These are phyloP conservation scores for Diaporthe ilicicola DNA, from an alignment of 2,329 filamentous ascomycete species.

Conservation along the genomic window DNA sequence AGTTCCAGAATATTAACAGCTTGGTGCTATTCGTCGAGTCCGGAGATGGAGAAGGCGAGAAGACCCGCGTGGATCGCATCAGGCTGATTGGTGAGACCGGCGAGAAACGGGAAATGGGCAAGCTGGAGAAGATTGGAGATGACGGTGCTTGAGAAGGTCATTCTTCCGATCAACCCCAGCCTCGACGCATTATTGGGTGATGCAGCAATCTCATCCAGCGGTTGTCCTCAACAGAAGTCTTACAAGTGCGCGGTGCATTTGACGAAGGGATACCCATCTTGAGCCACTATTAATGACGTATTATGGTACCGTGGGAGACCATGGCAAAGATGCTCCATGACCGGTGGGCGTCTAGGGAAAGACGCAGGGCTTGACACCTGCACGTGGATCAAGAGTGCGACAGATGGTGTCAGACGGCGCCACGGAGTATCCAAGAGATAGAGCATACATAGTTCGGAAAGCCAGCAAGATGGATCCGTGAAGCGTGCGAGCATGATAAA, in stretches of 20 bases:
- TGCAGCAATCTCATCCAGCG: neutral
- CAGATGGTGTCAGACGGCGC: neutral
- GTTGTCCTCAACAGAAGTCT: too few relatives aligned
- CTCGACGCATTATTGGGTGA: slow-evolving; percentile 6
- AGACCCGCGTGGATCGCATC: slow-evolving; percentile 82
- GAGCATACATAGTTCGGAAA: neutral
- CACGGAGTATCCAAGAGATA: slow-evolving; percentile 17
- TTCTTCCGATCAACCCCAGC: neutral
- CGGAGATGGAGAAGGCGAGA: slow-evolving; percentile 84
- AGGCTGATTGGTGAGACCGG: slow-evolving; percentile 87
- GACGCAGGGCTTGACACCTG: neutral
- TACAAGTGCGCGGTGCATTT: neutral
- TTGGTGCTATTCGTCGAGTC: slow-evolving; percentile 89
- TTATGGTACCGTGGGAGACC: neutral
- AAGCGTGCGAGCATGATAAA: neutral
- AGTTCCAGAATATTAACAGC: slow-evolving; percentile 93
- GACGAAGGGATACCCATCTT: slow-evolving; percentile 5
- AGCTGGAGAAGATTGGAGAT: slow-evolving; percentile 93
- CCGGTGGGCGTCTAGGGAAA: neutral
- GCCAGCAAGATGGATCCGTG: neutral
- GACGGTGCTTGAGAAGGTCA: slow-evolving; percentile 64
- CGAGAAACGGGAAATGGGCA: slow-evolving; percentile 91
- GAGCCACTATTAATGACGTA: slow-evolving; percentile 4
- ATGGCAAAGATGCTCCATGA: neutral
- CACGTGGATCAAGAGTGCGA: neutral